Evolutionary conservation across 2,329 filamentous ascomycete species (phyloP), one percentile per base, ranked within the genome.

Genomic region (Pyrenophora teres): DNA sequence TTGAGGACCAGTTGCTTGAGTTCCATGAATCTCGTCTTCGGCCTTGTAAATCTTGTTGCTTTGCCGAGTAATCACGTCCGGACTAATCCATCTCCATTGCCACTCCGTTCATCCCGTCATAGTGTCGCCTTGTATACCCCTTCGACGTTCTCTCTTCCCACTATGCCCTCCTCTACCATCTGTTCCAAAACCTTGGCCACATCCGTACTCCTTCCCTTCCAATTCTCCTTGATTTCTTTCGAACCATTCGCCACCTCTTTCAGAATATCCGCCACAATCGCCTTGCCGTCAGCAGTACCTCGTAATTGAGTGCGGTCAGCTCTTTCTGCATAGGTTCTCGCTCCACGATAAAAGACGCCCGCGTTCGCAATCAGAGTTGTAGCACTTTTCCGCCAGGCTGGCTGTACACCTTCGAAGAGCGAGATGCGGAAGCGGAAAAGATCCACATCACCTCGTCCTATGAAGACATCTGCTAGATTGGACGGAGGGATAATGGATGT

Each of bases 101-200:
- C 6, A 37, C 16, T 37, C 19, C n/a, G n/a, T 27, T n/a, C 21
- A 9, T 3, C 4, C 8, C 13, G 16, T 52, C 25, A 59, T 37
- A 43, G 25, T 12, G 47, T 39, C 31, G 41, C 52, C 3, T 27
- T 44, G 41, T 65, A 13, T 39, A 70, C 42, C 0, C 59, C 62
- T 7, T 69, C 61, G 1, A 50, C 65, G 44, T 67, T 57, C 38
- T 65, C 67, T 25, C 49, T 52, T 7, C 64, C 70, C 16, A 82
- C 69, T 57, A 81, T 62, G 2, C 79, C 80, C 43, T 84, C 81
- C 38, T 83, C 81, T 15, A 81, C 75, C 73, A 81, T 79, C 39
- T 80, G 78, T 52, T 78, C 76, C 21, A 81, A 69, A 21, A 79
- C 76, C 46, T 73, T 68, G 41, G 78, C 56, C 16, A 77, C 71